Percentiles rank a stretch among this genome's conserved stretches.
Evolutionary conservation across 163 green algal genomes (phyloP).

Genomic region (Prototheca cutis): DNA sequence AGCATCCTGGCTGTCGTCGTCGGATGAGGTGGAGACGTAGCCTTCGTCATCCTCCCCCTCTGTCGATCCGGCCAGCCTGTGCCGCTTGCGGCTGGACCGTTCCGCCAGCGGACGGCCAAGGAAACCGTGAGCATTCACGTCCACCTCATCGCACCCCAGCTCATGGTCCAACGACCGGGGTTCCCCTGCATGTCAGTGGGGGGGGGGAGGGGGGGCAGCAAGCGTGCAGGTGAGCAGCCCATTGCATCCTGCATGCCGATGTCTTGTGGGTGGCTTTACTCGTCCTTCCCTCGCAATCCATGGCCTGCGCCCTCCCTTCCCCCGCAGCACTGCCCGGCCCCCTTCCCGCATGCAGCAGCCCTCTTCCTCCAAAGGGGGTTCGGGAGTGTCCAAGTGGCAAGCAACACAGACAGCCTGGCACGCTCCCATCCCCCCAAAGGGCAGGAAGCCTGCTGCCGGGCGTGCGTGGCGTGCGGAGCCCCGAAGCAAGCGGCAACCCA

Average conservation of each 20-base stretch:
- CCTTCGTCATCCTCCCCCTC: neutral
- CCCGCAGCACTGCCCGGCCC: no score
- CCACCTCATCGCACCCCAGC: slow-evolving; percentile 11
- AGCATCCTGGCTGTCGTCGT: slow-evolving; percentile 1
- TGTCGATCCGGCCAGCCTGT: neutral
- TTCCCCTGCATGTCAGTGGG: slow-evolving; percentile 13
- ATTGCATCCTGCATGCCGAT: slow-evolving; percentile 1
- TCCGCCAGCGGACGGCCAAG: slow-evolving; percentile 7
- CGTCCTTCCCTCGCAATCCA: no score
- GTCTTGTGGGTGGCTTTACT: neutral
- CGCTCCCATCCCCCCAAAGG: no score
- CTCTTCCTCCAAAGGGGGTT: neutral
- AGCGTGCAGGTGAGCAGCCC: neutral
- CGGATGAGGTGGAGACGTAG: neutral
- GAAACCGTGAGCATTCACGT: slow-evolving; percentile 7
- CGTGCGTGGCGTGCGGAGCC: neutral
- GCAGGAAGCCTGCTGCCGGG: no score
- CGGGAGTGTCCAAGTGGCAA: no score
- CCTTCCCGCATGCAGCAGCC: neutral
- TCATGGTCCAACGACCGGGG: slow-evolving; percentile 5
- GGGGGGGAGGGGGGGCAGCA: neutral
- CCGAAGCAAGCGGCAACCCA: neutral
- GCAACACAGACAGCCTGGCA: no score
- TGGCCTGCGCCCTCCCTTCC: no score
- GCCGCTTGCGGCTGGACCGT: neutral